Percentiles rank a stretch among this genome's conserved stretches.
Evolutionary conservation across 805 yeast genomes (phyloP).

Genomic region (Priceomyces melissophilus): DNA sequence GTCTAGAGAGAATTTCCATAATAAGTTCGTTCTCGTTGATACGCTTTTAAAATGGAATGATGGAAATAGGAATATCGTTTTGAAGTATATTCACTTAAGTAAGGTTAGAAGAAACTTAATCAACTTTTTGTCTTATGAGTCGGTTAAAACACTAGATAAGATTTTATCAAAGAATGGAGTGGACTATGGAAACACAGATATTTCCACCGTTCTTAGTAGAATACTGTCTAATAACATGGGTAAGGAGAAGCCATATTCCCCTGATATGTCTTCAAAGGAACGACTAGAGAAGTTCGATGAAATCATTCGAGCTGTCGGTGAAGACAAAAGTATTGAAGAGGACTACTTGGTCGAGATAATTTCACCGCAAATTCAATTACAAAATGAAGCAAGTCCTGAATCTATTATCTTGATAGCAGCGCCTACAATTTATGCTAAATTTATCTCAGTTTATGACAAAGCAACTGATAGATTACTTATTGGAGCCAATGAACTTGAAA

Average conservation of each 20-base stretch:
- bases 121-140: conserved; percentile 33
- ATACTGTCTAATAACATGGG: conserved; percentile 35
- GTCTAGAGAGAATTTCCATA: conserved; percentile 24
- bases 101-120: conserved; percentile 22
- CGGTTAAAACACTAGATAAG: conserved; percentile 31
- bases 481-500: conserved; percentile 46
- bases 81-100: conserved; percentile 37
- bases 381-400: conserved; percentile 38
- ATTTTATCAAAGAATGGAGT: conserved; percentile 20
- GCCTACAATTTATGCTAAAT: conserved; percentile 65
- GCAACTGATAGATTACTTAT: conserved; percentile 28
- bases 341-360: conserved; percentile 37
- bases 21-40: conserved; percentile 34
- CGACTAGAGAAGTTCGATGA: conserved; percentile 31
- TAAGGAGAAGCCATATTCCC: neutral
- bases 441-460: conserved; percentile 58
- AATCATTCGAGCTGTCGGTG: conserved; percentile 21
- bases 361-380: conserved; percentile 44
- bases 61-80: conserved; percentile 28
- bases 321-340: conserved; percentile 30
- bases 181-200: conserved; percentile 7
- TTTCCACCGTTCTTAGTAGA: conserved; percentile 15
- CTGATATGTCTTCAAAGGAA: conserved; percentile 9
- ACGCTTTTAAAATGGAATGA: conserved; percentile 44
- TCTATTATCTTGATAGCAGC: conserved; percentile 69